Evolutionary conservation across 75 land plant species (phyloP).

Genomic region (Cryptomeria japonica): DNA sequence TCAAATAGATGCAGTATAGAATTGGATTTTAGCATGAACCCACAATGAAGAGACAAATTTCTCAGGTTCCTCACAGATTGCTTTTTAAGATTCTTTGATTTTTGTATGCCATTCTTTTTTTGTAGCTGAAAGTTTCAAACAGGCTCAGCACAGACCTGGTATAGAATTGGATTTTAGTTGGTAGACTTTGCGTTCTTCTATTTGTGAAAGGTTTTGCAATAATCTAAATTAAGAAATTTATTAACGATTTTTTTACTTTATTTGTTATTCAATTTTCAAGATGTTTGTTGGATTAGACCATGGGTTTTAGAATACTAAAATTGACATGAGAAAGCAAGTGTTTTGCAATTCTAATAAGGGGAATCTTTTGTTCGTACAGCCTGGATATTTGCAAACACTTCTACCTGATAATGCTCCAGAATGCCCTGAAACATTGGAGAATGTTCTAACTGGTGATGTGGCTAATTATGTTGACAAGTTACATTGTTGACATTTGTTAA

Average conservation of each 20-base stretch:
- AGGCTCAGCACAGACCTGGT: neutral
- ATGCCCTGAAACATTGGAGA: constrained; percentile 62
- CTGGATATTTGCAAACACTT: constrained; percentile 70
- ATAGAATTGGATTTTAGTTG: neutral
- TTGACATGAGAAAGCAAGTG: neutral
- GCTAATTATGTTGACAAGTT: neutral
- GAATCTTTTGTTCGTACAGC: constrained; percentile 39
- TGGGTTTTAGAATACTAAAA: neutral
- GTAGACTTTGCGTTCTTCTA: neutral
- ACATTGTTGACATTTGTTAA: neutral
- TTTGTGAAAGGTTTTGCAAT: neutral
- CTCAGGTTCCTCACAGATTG: neutral
- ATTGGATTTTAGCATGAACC: too few species aligned
- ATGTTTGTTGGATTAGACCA: neutral
- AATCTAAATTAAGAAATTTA: neutral
- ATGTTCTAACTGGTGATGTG: constrained; percentile 60
- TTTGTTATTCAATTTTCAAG: neutral
- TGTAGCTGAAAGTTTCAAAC: neutral
- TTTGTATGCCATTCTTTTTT: neutral
- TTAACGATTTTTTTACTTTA: neutral
- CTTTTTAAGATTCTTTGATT: neutral
- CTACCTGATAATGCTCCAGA: constrained; percentile 74
- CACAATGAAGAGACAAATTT: too few species aligned
- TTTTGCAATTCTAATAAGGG: neutral
- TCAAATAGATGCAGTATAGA: too few species aligned